Percentiles rank a stretch among this genome's conserved stretches.
Conservation (phyloP, 768 basidiomycete species). For the Mycena rosella region DNA sequence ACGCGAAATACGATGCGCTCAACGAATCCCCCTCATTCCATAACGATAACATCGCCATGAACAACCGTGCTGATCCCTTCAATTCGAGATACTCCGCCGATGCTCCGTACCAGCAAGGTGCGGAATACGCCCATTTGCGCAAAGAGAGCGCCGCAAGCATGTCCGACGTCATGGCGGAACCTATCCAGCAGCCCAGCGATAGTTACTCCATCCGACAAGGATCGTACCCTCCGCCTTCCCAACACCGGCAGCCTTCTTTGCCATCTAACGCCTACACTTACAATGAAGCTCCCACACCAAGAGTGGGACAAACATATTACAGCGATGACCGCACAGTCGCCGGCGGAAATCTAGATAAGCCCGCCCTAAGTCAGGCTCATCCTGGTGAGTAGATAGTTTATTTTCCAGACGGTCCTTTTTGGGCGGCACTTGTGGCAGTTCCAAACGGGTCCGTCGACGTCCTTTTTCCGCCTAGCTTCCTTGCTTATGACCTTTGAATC, state of each 20-base stretch:
- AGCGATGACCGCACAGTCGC: constrained; percentile 46
- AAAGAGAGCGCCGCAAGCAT: constrained; percentile 67
- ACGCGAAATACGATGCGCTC: constrained; percentile 82
- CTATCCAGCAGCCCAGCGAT: constrained; percentile 62
- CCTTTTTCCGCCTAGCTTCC: constrained; percentile 1
- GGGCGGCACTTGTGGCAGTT: constrained; percentile 46
- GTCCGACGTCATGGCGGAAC: constrained; percentile 66
- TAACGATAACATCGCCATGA: constrained; percentile 72
- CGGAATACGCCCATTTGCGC: constrained; percentile 62
- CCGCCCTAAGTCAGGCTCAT: constrained; percentile 56
- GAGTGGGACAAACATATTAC: constrained; percentile 40
- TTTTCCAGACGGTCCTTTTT: constrained; percentile 37
- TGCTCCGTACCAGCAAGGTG: constrained; percentile 45
- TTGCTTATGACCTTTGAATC: constrained; percentile 37
- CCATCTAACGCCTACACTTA: constrained; percentile 54
- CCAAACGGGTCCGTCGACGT: constrained; percentile 35
- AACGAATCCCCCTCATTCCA: constrained; percentile 70
- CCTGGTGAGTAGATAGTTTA: constrained; percentile 58
- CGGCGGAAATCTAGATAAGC: constrained; percentile 49
- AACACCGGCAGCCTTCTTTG: constrained; percentile 35
- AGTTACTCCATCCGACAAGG: constrained; percentile 48
- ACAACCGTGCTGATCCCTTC: constrained; percentile 78
- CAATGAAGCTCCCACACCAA: constrained; percentile 37
- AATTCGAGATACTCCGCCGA: constrained; percentile 62
- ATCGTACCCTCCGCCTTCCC: constrained; percentile 49